Evolutionary conservation across 2,329 filamentous ascomycete species (phyloP).

Genomic region (Hirsutella minnesotensis): DNA sequence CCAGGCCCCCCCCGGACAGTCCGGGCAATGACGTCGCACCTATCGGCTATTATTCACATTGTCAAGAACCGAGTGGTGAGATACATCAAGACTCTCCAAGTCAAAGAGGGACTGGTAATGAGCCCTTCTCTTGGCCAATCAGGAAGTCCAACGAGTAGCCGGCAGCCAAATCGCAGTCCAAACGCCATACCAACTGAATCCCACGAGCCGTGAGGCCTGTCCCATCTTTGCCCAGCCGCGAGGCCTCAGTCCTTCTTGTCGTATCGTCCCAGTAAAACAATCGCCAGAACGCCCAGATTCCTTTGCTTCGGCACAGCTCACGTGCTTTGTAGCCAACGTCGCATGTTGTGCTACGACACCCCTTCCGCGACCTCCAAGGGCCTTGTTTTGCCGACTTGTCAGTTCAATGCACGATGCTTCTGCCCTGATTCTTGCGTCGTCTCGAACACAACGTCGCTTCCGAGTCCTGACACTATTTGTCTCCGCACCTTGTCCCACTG

Average conservation of each 20-base stretch:
- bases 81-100: no score
- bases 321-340: neutral
- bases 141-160: neutral
- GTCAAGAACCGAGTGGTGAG: no score
- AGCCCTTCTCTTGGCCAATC: neutral
- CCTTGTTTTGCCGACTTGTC: no score
- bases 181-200: conserved; percentile 3
- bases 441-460: no score
- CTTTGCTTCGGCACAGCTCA: neutral
- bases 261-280: neutral
- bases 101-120: no score
- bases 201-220: conserved; percentile 16
- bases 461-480: no score
- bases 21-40: no score
- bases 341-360: neutral
- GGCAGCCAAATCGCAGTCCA: conserved; percentile 1
- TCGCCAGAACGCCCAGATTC: neutral
- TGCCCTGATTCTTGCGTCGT: no score
- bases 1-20: no score
- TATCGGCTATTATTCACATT: no score
- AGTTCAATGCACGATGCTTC: no score
- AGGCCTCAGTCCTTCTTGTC: conserved; percentile 11
- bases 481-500: neutral
- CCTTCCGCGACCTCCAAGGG: no score
- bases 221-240: conserved; percentile 16